Percentiles rank a stretch among this genome's conserved stretches.
These are phyloP conservation scores for Pseudevernia furfuracea DNA, from an alignment of 495 filamentous ascomycete species.

Conservation along the genomic window DNA sequence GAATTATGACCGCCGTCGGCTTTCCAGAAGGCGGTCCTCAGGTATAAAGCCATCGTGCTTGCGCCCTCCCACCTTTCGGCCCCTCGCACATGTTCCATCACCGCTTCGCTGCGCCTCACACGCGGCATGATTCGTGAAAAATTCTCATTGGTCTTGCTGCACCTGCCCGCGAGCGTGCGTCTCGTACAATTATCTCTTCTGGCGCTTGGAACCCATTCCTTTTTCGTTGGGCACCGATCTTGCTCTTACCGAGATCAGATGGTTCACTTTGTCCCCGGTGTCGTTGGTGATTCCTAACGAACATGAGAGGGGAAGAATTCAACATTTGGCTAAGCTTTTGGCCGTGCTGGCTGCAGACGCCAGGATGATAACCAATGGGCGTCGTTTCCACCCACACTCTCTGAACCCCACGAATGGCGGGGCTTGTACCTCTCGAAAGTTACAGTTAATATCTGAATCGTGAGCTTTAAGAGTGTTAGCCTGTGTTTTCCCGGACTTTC, in stretches of 20 bases:
- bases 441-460: background rate
- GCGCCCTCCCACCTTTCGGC: background rate
- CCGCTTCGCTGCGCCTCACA: background rate
- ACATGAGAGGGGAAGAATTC: background rate
- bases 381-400: background rate
- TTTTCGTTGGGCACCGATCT: slow-evolving; percentile 1
- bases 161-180: background rate
- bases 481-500: background rate
- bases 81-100: background rate
- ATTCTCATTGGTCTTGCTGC: background rate
- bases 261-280: background rate
- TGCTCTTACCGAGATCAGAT: background rate
- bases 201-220: background rate
- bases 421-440: background rate
- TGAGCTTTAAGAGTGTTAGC: background rate
- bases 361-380: background rate
- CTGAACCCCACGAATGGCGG: background rate
- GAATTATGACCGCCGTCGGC: background rate
- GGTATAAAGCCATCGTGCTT: background rate
- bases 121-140: background rate
- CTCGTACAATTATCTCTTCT: background rate
- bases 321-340: background rate
- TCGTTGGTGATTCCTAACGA: background rate
- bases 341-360: background rate
- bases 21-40: background rate